These are phyloP conservation scores for Hortiboletus campestris DNA, from an alignment of 768 basidiomycete genomes.

Conservation along the genomic window DNA sequence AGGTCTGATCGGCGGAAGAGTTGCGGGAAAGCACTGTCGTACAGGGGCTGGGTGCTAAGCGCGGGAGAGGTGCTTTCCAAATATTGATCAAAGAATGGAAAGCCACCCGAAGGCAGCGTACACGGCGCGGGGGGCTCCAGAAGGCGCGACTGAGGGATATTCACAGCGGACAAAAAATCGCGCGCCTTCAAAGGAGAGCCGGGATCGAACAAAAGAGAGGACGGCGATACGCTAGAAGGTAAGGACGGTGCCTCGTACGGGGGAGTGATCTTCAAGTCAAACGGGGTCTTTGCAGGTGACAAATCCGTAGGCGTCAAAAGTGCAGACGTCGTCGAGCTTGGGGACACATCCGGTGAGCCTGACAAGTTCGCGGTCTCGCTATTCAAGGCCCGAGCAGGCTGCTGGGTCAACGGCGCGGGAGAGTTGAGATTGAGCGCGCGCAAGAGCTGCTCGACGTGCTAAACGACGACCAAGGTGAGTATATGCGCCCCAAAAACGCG, in stretches of 20 bases:
- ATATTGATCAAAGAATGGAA: constrained; percentile 55
- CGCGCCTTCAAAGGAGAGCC: constrained; percentile 38
- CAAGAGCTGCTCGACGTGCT: constrained; percentile 81
- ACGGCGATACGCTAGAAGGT: constrained; percentile 31
- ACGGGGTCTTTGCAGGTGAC: constrained; percentile 57
- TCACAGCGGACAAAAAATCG: constrained; percentile 27
- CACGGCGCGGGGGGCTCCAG: constrained; percentile 17
- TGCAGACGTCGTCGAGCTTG: constrained; percentile 67
- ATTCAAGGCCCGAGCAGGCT: constrained; percentile 43
- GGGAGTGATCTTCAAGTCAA: constrained; percentile 54
- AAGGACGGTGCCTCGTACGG: constrained; percentile 45
- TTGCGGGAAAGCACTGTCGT: constrained; percentile 32
- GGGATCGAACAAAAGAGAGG: constrained; percentile 44
- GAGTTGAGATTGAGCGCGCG: constrained; percentile 79
- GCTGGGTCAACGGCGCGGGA: constrained; percentile 52
- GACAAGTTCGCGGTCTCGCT: constrained; percentile 40
- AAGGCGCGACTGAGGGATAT: constrained; percentile 27
- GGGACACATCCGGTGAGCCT: constrained; percentile 68
- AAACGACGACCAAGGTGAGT: constrained; percentile 24
- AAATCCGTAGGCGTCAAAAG: constrained; percentile 74
- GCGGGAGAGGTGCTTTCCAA: constrained; percentile 42
- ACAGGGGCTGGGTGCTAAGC: constrained; percentile 36
- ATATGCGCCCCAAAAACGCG: constrained; percentile 26
- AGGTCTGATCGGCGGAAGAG: constrained; percentile 20
- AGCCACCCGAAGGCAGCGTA: constrained; percentile 25